A percentile compares a stretch with the other conserved stretches of the same genome.
These are phyloP conservation scores for Phycomyces nitens DNA, from an alignment of 192 early-diverging fungal genomes.

Conservation along the genomic window DNA sequence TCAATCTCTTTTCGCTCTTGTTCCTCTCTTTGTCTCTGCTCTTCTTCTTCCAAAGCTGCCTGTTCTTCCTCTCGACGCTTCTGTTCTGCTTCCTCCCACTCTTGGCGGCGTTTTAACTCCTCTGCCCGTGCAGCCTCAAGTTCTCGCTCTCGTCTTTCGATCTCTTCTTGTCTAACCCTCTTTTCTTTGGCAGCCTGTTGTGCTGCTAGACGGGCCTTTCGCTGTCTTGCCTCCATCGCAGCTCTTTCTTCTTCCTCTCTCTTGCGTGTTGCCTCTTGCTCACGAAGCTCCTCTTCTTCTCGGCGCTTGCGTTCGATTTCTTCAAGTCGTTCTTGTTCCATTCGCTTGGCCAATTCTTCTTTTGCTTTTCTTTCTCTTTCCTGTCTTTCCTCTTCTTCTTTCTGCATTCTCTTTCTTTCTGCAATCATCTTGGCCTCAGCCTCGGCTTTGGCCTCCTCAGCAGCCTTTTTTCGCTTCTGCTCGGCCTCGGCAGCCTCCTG, in stretches of 20 bases:
- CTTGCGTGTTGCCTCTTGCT: constrained; percentile 36
- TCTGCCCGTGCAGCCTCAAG: constrained; percentile 18
- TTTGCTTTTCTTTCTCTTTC: constrained; percentile 8
- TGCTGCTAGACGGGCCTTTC: constrained; percentile 32
- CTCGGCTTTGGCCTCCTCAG: constrained; percentile 15
- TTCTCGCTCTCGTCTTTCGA: constrained; percentile 22
- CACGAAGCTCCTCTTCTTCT: constrained; percentile 11
- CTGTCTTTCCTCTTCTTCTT: constrained; percentile 24
- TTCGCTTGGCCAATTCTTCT: constrained; percentile 12
- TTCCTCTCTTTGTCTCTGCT: constrained; percentile 3
- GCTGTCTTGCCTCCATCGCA: constrained; percentile 32
- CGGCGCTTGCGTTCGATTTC: constrained; percentile 15
- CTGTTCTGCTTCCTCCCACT: constrained; percentile 21
- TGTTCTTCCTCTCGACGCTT: constrained; percentile 13
- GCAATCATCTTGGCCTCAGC: constrained; percentile 30
- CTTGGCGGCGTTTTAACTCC: constrained; percentile 11
- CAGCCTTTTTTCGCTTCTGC: constrained; percentile 23
- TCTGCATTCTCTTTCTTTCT: constrained; percentile 37
- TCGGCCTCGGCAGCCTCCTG: constrained; percentile 40
- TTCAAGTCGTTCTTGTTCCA: constrained; percentile 19
- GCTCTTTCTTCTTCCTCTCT: constrained; percentile 33
- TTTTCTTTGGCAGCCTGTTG: constrained; percentile 29
- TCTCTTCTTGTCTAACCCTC: constrained; percentile 13
- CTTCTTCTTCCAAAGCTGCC: constrained; percentile 9
- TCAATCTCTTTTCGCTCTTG: constrained; percentile 1